These are phyloP conservation scores for Solanum hybrid DNA, from an alignment of 305 asterid genomes.

Conservation along the genomic window DNA sequence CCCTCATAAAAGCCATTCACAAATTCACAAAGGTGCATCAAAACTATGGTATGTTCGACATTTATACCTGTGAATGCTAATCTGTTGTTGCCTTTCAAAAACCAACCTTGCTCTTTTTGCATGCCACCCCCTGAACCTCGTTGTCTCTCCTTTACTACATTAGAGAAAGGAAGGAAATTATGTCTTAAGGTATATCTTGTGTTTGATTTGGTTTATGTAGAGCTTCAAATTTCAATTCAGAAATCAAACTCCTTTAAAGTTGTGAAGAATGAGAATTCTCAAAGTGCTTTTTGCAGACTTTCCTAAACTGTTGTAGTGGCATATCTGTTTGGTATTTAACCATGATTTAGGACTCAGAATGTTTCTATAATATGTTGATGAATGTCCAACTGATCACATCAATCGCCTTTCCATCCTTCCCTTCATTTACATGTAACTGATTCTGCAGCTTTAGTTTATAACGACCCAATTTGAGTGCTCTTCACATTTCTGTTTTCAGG, in stretches of 20 bases:
- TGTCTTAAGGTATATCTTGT: background rate
- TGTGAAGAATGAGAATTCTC: background rate
- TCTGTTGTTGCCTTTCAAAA: background rate
- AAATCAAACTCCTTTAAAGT: background rate
- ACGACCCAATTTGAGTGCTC: background rate
- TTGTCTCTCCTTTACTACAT: background rate
- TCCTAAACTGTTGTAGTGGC: background rate
- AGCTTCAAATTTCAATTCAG: background rate
- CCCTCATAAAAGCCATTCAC: conserved; percentile 63
- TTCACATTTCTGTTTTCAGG: conserved; percentile 1
- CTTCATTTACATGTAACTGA: background rate
- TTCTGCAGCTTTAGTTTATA: background rate
- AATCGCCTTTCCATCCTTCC: background rate
- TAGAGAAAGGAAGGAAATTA: background rate
- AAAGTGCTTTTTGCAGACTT: background rate
- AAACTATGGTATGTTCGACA: conserved; percentile 60
- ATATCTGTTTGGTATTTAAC: background rate
- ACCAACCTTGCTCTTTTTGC: background rate
- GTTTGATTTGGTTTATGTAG: background rate
- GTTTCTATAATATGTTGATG: background rate
- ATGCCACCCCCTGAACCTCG: background rate
- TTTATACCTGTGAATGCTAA: background rate
- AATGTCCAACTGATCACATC: background rate
- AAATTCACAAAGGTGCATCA: conserved; percentile 73
- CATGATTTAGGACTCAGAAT: background rate